Conservation (phyloP, 441 rosid genomes). For the Erodium trifolium region DNA sequence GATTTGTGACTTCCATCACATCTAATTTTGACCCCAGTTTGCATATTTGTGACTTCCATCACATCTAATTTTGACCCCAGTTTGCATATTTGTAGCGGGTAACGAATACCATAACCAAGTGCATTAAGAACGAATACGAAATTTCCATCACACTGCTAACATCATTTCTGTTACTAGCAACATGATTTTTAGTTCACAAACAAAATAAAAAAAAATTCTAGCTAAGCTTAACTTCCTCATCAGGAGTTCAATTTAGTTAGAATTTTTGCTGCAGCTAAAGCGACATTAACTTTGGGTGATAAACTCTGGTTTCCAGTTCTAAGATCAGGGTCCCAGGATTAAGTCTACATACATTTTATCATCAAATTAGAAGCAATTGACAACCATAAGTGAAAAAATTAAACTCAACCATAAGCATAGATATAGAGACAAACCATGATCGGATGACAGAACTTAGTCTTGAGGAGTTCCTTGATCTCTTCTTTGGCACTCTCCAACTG, state of each 20-base stretch:
- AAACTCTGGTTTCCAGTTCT: not conserved
- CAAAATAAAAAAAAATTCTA: not conserved
- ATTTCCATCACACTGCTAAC: too few relatives aligned
- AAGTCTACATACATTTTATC: not conserved
- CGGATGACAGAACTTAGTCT: constrained; percentile 68
- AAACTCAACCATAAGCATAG: not conserved
- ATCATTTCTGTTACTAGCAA: not conserved
- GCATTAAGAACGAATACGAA: too few relatives aligned
- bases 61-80: not conserved
- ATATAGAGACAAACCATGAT: constrained; percentile 40
- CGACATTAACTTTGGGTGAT: not conserved
- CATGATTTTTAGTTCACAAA: not conserved
- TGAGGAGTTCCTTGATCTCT: constrained; percentile 73
- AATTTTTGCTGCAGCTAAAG: not conserved
- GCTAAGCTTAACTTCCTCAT: not conserved
- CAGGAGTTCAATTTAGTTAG: not conserved
- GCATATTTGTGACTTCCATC: too few relatives aligned
- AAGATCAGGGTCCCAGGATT: too few relatives aligned
- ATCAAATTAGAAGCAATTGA: not conserved
- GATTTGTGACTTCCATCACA: not conserved
- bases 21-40: too few relatives aligned
- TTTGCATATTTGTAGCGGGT: too few relatives aligned
- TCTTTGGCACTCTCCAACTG: constrained; percentile 80
- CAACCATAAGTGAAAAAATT: too few relatives aligned
- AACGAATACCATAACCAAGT: too few relatives aligned